Percentiles rank a stretch among this genome's conserved stretches.
These are phyloP conservation scores for Phytophthora parvispora DNA, from an alignment of 352 stramenopile genomes.

Conservation along the genomic window DNA sequence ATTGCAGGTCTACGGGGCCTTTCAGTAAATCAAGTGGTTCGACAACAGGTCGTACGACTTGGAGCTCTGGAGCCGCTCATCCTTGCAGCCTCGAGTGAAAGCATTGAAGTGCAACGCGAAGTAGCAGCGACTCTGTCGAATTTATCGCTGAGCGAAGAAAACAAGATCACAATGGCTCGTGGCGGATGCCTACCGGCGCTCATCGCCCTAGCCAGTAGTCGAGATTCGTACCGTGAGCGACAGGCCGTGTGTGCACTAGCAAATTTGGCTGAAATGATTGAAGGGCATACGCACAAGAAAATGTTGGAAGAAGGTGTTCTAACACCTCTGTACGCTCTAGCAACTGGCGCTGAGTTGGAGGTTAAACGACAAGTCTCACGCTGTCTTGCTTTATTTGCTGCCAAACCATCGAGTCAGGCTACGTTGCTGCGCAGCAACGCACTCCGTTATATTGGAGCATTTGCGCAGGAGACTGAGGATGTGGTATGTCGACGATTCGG, in stretches of 20 bases:
- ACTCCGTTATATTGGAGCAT: conserved; percentile 89
- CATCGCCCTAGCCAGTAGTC: conserved; percentile 87
- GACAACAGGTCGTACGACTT: conserved; percentile 92
- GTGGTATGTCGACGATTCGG: conserved; percentile 91
- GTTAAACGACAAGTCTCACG: conserved; percentile 94
- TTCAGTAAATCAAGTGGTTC: conserved; percentile 91
- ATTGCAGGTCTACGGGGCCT: conserved; percentile 95
- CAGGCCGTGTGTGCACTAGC: conserved; percentile 94
- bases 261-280: conserved; percentile 97
- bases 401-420: conserved; percentile 92
- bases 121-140: conserved; percentile 96
- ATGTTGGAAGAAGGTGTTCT: conserved; percentile 95
- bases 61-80: conserved; percentile 97
- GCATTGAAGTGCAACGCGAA: conserved; percentile 97
- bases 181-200: conserved; percentile 95
- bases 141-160: conserved; percentile 96
- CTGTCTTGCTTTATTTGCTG: conserved; percentile 95
- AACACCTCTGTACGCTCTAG: conserved; percentile 91
- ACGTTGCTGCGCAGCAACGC: conserved; percentile 90
- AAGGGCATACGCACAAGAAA: conserved; percentile 95
- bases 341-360: conserved; percentile 80
- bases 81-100: conserved; percentile 89
- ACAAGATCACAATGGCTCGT: conserved; percentile 97
- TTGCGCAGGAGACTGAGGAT: conserved; percentile 88
- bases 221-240: conserved; percentile 93